Conservation (phyloP, 2,329 filamentous ascomycete species). For the Exophiala phaeomuriformis region DNA sequence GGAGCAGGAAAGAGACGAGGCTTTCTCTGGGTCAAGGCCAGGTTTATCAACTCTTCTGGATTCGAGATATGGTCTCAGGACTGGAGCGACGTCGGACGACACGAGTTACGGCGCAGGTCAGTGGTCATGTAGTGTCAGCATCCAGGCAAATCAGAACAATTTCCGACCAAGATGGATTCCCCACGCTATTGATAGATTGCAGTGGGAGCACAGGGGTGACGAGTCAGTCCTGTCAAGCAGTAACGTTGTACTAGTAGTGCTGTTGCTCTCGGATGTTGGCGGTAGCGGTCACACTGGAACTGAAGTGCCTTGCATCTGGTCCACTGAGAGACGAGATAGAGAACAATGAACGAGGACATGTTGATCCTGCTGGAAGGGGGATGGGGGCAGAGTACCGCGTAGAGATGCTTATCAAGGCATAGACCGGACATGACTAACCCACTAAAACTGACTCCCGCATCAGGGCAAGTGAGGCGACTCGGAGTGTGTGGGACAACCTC, state of each 20-base stretch:
- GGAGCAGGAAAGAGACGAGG: constrained; percentile 3
- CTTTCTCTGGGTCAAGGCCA: not conserved
- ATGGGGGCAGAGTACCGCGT: constrained; percentile 4
- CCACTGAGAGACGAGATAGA: constrained; percentile 5
- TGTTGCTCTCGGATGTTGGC: not conserved
- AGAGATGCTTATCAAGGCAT: constrained; percentile 10
- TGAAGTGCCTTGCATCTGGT: not conserved
- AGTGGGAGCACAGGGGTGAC: constrained; percentile 3
- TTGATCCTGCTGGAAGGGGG: not conserved
- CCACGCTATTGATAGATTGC: constrained; percentile 17
- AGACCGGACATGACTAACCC: not conserved
- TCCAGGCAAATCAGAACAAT: constrained; percentile 7
- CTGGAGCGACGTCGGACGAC: constrained; percentile 12
- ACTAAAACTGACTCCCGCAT: not conserved
- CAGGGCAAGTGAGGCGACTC: too few relatives aligned
- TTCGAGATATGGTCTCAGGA: constrained; percentile 4
- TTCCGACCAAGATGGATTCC: not conserved
- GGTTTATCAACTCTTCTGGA: constrained; percentile 8
- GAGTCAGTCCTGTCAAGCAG: not conserved
- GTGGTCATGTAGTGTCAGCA: not conserved
- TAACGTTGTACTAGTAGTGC: not conserved
- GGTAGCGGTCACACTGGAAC: not conserved
- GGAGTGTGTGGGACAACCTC: too few relatives aligned
- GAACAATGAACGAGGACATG: not conserved
- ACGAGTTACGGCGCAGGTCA: not conserved